Percentiles rank a stretch among this genome's conserved stretches.
These are phyloP conservation scores for Seminavis robusta DNA, from an alignment of 108 stramenopile species.

Conservation along the genomic window DNA sequence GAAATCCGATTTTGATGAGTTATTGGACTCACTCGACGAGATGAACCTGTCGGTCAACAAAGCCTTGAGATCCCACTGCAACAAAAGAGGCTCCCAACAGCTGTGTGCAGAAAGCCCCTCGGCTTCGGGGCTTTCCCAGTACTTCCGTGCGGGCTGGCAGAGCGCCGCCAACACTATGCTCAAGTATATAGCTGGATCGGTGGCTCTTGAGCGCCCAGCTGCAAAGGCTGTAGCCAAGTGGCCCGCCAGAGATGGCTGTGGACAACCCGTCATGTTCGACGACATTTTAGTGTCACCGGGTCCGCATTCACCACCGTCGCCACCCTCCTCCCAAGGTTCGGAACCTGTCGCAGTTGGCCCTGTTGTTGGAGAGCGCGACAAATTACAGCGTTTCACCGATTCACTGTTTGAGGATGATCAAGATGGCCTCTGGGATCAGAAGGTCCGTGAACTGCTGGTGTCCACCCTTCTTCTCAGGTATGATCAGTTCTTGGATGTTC, in stretches of 20 bases:
- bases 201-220: neutral
- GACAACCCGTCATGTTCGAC: neutral
- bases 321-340: neutral
- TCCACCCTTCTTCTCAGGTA: neutral
- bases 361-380: too few relatives aligned
- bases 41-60: neutral
- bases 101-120: neutral
- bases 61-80: neutral
- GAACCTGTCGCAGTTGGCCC: neutral
- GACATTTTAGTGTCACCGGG: neutral
- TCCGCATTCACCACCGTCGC: too few relatives aligned
- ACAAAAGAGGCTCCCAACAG: neutral
- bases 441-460: conserved; percentile 5
- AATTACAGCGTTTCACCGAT: neutral
- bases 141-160: too few relatives aligned
- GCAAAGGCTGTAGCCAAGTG: neutral
- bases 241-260: neutral
- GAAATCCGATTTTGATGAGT: too few relatives aligned
- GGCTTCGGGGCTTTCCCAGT: too few relatives aligned
- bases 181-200: neutral
- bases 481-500: conserved; percentile 1
- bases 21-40: too few relatives aligned
- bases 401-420: neutral
- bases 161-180: too few relatives aligned
- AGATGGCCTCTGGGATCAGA: neutral